Conservation (phyloP, 179 eudicot genomes). For the Silene coronaria region DNA sequence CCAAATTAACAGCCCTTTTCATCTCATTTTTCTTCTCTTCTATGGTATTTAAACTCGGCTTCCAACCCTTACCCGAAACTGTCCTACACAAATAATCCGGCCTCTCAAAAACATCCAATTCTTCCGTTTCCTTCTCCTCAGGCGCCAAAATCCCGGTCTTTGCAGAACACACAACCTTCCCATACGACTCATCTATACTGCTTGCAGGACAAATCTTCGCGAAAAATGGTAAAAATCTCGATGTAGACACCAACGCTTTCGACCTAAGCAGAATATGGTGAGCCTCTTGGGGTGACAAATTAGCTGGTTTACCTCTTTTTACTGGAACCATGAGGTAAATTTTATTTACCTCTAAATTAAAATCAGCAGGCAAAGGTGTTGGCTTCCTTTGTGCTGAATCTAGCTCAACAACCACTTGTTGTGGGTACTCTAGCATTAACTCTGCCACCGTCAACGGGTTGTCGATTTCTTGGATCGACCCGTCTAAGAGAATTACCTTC, state of each 20-base stretch:
- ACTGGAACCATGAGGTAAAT: slow-evolving; percentile 67
- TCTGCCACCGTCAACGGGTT: slow-evolving; percentile 63
- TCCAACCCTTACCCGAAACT: slow-evolving; percentile 66
- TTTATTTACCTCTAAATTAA: slow-evolving; percentile 44
- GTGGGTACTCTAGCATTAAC: slow-evolving; percentile 79
- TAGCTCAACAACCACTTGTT: slow-evolving; percentile 72
- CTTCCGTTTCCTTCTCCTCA: slow-evolving; percentile 19
- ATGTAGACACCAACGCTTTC: slow-evolving; percentile 25
- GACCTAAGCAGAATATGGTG: slow-evolving; percentile 43
- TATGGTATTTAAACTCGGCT: slow-evolving; percentile 82
- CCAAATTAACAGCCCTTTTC: slow-evolving; percentile 45
- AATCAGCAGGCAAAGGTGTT: slow-evolving; percentile 64
- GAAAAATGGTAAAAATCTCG: slow-evolving; percentile 49
- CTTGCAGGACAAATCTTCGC: slow-evolving; percentile 39
- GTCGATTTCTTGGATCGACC: slow-evolving; percentile 48
- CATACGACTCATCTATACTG: slow-evolving; percentile 4
- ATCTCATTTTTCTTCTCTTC: slow-evolving; percentile 47
- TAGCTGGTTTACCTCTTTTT: slow-evolving; percentile 51
- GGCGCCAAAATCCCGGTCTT: slow-evolving; percentile 14
- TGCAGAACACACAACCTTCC: background rate
- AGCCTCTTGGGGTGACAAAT: slow-evolving; percentile 53
- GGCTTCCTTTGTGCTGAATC: slow-evolving; percentile 25
- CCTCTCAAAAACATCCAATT: slow-evolving; percentile 31
- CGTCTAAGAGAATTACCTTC: slow-evolving; percentile 56
- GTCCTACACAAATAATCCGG: slow-evolving; percentile 52